These are phyloP conservation scores for Saccharomycopsis guyanensis DNA, from an alignment of 805 yeast genomes.

Conservation along the genomic window DNA sequence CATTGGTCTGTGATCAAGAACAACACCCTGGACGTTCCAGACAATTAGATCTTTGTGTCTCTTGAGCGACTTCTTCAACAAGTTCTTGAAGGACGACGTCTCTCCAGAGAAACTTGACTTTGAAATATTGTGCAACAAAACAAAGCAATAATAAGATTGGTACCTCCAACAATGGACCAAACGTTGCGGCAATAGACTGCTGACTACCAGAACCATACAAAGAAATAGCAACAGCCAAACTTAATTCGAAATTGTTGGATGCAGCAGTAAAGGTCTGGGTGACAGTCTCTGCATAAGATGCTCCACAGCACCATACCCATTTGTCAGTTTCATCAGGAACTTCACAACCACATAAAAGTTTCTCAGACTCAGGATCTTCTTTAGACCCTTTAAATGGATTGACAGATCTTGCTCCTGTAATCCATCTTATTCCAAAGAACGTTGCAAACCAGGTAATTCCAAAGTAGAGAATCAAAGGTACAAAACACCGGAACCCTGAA, in stretches of 20 bases:
- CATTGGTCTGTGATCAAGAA: no score
- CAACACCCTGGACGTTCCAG: no score
- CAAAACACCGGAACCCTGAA: slow-evolving; percentile 41
- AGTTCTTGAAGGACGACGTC: no score
- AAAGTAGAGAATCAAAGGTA: slow-evolving; percentile 44
- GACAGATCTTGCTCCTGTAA: slow-evolving; percentile 24
- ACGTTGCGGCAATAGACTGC: slow-evolving; percentile 50
- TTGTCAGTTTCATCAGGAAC: slow-evolving; percentile 22
- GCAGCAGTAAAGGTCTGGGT: slow-evolving; percentile 53
- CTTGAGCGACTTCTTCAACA: no score
- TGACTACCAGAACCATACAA: slow-evolving; percentile 44
- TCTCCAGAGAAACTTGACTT: slow-evolving; percentile 11
- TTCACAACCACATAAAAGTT: slow-evolving; percentile 35
- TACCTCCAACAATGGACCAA: slow-evolving; percentile 54
- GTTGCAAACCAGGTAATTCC: slow-evolving; percentile 40
- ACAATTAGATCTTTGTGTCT: no score
- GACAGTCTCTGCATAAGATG: slow-evolving; percentile 34
- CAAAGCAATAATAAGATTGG: slow-evolving; percentile 39
- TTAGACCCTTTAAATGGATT: not conserved
- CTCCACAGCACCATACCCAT: slow-evolving; percentile 30
- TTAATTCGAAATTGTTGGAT: slow-evolving; percentile 50
- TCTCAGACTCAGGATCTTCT: slow-evolving; percentile 15
- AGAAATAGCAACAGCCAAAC: slow-evolving; percentile 46
- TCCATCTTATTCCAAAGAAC: slow-evolving; percentile 31
- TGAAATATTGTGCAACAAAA: slow-evolving; percentile 32